Percentiles rank a stretch among this genome's conserved stretches.
These are phyloP conservation scores for Microdochium nivale DNA, from an alignment of 2,329 filamentous ascomycete species.

Conservation along the genomic window DNA sequence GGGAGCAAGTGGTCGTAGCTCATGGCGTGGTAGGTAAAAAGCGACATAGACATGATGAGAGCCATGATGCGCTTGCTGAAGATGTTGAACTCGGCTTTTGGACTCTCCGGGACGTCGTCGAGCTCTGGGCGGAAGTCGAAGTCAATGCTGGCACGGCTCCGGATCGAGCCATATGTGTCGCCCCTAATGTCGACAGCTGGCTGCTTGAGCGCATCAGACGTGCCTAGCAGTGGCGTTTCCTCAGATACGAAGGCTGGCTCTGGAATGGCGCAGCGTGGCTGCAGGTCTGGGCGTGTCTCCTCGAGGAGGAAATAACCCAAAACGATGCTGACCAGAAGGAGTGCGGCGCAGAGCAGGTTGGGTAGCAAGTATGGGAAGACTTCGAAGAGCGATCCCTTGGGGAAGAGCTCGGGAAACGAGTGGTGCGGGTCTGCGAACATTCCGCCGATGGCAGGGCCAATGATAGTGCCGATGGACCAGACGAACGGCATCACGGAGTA, in stretches of 20 bases:
- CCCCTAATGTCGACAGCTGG: constrained; percentile 64
- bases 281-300: constrained; percentile 83
- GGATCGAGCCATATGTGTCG: constrained; percentile 74
- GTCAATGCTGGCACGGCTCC: constrained; percentile 32
- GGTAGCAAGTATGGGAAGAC: constrained; percentile 81
- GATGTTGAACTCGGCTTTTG: constrained; percentile 25
- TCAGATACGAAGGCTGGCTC: constrained; percentile 46
- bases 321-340: constrained; percentile 72
- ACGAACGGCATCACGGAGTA: constrained; percentile 93
- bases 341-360: constrained; percentile 71
- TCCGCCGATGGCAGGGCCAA: constrained; percentile 83
- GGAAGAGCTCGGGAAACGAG: constrained; percentile 65
- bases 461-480: constrained; percentile 83
- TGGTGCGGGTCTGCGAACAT: constrained; percentile 71
- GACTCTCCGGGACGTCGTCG: constrained; percentile 19
- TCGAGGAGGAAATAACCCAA: constrained; percentile 74
- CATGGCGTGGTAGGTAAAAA: constrained; percentile 95
- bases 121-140: constrained; percentile 23
- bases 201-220: constrained; percentile 65
- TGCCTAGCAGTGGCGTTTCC: constrained; percentile 67
- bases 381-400: constrained; percentile 60
- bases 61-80: constrained; percentile 59
- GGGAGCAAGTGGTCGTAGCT: constrained; percentile 86
- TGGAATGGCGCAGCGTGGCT: constrained; percentile 39
- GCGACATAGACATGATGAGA: constrained; percentile 72